These are phyloP conservation scores for Tremella yokohamensis DNA, from an alignment of 768 basidiomycete species.

Conservation along the genomic window DNA sequence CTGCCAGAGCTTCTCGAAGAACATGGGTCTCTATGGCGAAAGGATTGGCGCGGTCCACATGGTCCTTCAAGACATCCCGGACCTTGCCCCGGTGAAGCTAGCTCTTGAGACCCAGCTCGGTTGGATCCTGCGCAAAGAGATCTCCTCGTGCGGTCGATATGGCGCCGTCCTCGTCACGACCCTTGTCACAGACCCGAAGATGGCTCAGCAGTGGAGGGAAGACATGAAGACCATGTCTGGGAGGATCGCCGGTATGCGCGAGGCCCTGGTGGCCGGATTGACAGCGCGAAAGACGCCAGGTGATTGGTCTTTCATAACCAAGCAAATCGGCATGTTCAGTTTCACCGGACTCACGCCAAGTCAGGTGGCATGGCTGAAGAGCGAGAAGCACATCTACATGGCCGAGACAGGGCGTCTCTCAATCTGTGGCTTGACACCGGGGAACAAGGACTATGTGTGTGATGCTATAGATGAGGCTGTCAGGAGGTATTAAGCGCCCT, in stretches of 20 bases:
- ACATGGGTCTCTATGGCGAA: slow-evolving; percentile 98
- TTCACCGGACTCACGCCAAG: slow-evolving; percentile 50
- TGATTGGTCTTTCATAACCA: slow-evolving; percentile 82
- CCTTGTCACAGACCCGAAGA: slow-evolving; percentile 27
- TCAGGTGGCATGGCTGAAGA: slow-evolving; percentile 16
- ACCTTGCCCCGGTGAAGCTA: slow-evolving; percentile 59
- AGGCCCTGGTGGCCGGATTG: slow-evolving; percentile 67
- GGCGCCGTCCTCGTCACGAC: slow-evolving; percentile 63
- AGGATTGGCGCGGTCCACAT: slow-evolving; percentile 96
- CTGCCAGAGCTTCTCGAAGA: slow-evolving; percentile 95
- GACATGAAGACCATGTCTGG: slow-evolving; percentile 87
- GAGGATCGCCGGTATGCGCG: slow-evolving; percentile 83
- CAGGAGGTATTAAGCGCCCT: background rate
- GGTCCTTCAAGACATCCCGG: slow-evolving; percentile 58
- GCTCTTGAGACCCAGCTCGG: slow-evolving; percentile 62
- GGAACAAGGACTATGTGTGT: slow-evolving; percentile 11
- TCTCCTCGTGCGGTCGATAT: slow-evolving; percentile 74
- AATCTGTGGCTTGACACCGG: slow-evolving; percentile 9
- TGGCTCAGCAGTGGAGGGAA: slow-evolving; percentile 37
- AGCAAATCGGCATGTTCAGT: slow-evolving; percentile 98
- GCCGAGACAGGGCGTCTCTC: slow-evolving; percentile 6
- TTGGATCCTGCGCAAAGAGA: slow-evolving; percentile 33
- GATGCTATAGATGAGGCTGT: slow-evolving; percentile 9
- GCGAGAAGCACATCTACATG: slow-evolving; percentile 19
- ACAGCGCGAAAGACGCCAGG: slow-evolving; percentile 78